A percentile compares a stretch with the other conserved stretches of the same genome.
These are phyloP conservation scores for Starmera stellimalicola DNA, from an alignment of 1,139 yeast species.

Conservation along the genomic window DNA sequence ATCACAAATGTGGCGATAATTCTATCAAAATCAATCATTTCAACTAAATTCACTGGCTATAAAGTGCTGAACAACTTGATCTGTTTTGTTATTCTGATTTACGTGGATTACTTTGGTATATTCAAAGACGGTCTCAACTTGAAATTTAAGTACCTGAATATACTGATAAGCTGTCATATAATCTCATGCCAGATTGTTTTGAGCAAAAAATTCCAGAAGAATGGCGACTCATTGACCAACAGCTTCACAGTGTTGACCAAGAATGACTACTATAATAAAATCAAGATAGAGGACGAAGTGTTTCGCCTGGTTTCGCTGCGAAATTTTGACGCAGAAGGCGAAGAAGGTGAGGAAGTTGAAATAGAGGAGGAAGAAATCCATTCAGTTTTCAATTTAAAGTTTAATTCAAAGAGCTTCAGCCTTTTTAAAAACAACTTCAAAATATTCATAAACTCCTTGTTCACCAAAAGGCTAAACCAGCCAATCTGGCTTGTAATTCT, in stretches of 20 bases:
- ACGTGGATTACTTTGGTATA: conserved; percentile 8
- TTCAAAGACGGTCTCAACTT: no score
- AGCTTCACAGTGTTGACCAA: no score
- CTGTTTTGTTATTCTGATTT: conserved; percentile 5
- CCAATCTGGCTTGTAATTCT: conserved; percentile 65
- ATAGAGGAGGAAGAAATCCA: not conserved
- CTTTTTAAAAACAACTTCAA: conserved; percentile 46
- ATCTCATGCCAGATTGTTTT: no score
- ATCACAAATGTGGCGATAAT: conserved; percentile 30
- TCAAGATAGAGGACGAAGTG: no score
- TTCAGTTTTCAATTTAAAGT: not conserved
- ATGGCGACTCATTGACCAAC: no score
- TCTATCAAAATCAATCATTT: conserved; percentile 36
- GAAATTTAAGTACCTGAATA: conserved; percentile 7
- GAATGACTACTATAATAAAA: no score
- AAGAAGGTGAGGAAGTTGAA: no score
- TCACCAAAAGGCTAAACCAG: conserved; percentile 29
- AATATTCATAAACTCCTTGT: conserved; percentile 30
- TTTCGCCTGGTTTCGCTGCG: no score
- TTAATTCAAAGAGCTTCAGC: conserved; percentile 18
- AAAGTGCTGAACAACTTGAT: conserved; percentile 8
- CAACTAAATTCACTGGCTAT: conserved; percentile 36
- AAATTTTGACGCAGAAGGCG: no score
- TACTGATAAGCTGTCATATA: no score
- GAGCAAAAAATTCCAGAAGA: no score